A percentile compares a stretch with the other conserved stretches of the same genome.
Conservation (phyloP, 2,329 filamentous ascomycete genomes). For the Fonsecaea nubica region DNA sequence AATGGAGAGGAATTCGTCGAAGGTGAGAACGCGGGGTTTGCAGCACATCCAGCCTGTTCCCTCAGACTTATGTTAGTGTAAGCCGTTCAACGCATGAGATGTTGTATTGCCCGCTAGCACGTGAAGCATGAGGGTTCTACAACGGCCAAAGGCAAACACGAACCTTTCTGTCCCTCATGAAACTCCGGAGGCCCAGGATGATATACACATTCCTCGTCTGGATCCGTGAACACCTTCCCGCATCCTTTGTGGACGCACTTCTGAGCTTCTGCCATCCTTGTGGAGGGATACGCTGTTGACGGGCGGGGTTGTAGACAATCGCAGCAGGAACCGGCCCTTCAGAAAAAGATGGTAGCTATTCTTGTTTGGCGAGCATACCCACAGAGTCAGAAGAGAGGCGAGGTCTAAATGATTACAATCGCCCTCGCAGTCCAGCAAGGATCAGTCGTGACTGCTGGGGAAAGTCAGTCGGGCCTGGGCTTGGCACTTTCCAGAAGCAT, state of each 20-base stretch:
- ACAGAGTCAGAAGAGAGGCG: not conserved
- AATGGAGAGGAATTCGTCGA: slow-evolving; percentile 96
- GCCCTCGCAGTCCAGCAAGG: not conserved
- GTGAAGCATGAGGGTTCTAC: slow-evolving; percentile 3
- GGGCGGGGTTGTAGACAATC: not conserved
- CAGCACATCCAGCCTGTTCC: slow-evolving; percentile 94
- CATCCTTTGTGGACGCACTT: slow-evolving; percentile 98
- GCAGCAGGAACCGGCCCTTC: not conserved
- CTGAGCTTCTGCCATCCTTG: slow-evolving; percentile 33
- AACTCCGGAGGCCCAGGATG: slow-evolving; percentile 94
- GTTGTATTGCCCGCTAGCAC: not conserved
- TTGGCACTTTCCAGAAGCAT: slow-evolving; percentile 36
- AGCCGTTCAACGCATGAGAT: not conserved
- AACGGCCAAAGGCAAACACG: not conserved
- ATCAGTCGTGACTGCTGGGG: not conserved
- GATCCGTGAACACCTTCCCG: slow-evolving; percentile 82
- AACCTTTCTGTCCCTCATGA: slow-evolving; percentile 98
- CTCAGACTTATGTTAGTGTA: slow-evolving; percentile 2
- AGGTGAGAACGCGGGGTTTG: slow-evolving; percentile 93
- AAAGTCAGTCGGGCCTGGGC: slow-evolving; percentile 14
- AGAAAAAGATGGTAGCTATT: not conserved
- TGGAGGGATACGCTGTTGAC: not conserved
- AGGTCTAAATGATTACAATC: slow-evolving; percentile 3
- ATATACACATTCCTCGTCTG: slow-evolving; percentile 84
- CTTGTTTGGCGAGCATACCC: not conserved